Base-by-base conservation (phyloP, 108 stramenopile genomes). In the Parmales sp. region DNA sequence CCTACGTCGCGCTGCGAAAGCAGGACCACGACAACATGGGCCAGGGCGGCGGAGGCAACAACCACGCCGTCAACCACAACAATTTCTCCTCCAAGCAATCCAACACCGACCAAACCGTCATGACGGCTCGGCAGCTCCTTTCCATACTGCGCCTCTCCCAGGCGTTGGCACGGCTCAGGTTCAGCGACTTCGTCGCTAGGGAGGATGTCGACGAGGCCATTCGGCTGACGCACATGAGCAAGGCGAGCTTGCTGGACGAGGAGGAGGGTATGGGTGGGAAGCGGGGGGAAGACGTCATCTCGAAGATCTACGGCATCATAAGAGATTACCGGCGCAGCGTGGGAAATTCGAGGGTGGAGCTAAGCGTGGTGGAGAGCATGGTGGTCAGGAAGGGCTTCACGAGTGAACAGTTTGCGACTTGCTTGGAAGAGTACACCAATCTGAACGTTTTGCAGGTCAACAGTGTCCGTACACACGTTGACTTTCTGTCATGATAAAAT, bases 141-240 rank as follows among this genome's bases (percentile, higher is more conserved):
- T 95, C 94, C 29, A 97, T 97, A 70, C 80, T 99, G 26, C 93
- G 98, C 50, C 75, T 97, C 72, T 79, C 92, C 44, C 93, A 95
- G 76, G 94, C 95, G 0, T 80, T 96, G 37, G 95, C 95, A 2
- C 88, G 98, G 20, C 86, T 99, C 39, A 88, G 94, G 8, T 97
- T 97, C 71, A 83, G 84, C 25, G 89, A 90, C 38, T 87, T 73
- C 25, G 94, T 99, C 0, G 90, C 88, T n/a, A 80, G 89, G 23
- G 91, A 93, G 54, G 98, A 99, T 71, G 95, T 99, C 0, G 90
- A 96, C 70, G 98, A 99, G 79, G 95, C 98, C 11, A 95, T 96
- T 69, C 94, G 98, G 38, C 64, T 86, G 19, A 76, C 75, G 0
- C 69, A 82, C 74, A 83, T 93, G 92, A 90, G 81, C 69, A 87